phyloP scores from a whole-genome alignment of 352 stramenopile species.

The Globisporangium irregulare region DNA sequence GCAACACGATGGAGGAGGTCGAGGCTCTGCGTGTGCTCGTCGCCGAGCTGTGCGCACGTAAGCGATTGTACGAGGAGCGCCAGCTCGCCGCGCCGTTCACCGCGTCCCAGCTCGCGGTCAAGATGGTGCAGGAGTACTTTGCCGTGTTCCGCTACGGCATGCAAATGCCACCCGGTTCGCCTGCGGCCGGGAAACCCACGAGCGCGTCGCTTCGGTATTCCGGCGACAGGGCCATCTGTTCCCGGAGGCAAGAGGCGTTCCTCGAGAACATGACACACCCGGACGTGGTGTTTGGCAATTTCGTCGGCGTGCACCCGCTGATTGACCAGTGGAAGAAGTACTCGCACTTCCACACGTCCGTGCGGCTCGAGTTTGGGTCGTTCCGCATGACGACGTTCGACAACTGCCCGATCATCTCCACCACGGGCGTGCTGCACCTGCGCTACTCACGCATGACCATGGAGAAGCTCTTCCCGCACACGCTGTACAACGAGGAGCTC shows the following conservation, averaged over 20 bases:
- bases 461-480: slow-evolving; percentile 45
- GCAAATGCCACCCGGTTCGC: neutral
- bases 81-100: slow-evolving; percentile 17
- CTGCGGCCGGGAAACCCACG: neutral
- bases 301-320: slow-evolving; percentile 17
- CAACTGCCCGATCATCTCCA: slow-evolving; percentile 23
- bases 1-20: slow-evolving; percentile 5
- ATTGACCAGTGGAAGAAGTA: slow-evolving; percentile 33
- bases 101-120: slow-evolving; percentile 18
- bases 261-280: slow-evolving; percentile 26
- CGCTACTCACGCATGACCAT: slow-evolving; percentile 47
- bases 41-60: slow-evolving; percentile 20
- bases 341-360: slow-evolving; percentile 26
- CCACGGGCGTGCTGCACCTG: slow-evolving; percentile 33
- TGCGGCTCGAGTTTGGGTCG: slow-evolving; percentile 28
- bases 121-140: slow-evolving; percentile 38
- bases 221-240: neutral
- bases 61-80: slow-evolving; percentile 20
- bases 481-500: slow-evolving; percentile 29
- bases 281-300: slow-evolving; percentile 20
- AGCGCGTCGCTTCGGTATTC: neutral
- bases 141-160: slow-evolving; percentile 33
- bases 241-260: slow-evolving; percentile 25
- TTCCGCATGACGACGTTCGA: slow-evolving; percentile 22
- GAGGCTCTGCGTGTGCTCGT: slow-evolving; percentile 24